These are phyloP conservation scores for Nakazawaea laoshanensis DNA, from an alignment of 805 yeast genomes.

Conservation along the genomic window DNA sequence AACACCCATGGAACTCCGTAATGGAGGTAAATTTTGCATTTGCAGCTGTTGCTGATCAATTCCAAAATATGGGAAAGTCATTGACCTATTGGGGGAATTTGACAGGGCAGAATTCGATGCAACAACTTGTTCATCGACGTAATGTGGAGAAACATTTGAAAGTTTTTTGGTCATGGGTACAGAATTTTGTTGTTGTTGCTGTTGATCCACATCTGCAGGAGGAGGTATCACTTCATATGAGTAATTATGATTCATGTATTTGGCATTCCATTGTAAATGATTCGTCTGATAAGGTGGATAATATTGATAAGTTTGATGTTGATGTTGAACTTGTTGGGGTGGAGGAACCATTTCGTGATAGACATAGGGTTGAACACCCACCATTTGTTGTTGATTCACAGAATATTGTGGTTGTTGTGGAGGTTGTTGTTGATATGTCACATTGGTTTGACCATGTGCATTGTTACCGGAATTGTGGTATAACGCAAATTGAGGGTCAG, in stretches of 20 bases:
- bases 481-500: constrained; percentile 4
- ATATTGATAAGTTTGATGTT: constrained; percentile 21
- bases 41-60: constrained; percentile 1
- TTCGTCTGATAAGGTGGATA: constrained; percentile 11
- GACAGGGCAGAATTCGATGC: too few species aligned
- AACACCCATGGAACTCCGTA: constrained; percentile 1
- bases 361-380: constrained; percentile 3
- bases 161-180: too few species aligned
- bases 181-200: background rate
- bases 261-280: constrained; percentile 10
- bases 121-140: too few species aligned
- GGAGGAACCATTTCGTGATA: constrained; percentile 1
- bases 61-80: too few species aligned
- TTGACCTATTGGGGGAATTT: too few species aligned
- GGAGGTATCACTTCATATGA: too few species aligned
- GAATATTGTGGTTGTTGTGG: constrained; percentile 18
- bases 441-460: too few species aligned
- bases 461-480: constrained; percentile 1
- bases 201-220: background rate
- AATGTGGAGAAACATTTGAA: too few species aligned
- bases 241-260: background rate
- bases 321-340: constrained; percentile 29
- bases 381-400: constrained; percentile 16
- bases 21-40: constrained; percentile 5
- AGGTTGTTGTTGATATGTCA: constrained; percentile 9